Evolutionary conservation across 148 eudicot genomes (phyloP), one percentile per base, ranked within the genome.

Genomic region (Heliamphora exappendiculata): DNA sequence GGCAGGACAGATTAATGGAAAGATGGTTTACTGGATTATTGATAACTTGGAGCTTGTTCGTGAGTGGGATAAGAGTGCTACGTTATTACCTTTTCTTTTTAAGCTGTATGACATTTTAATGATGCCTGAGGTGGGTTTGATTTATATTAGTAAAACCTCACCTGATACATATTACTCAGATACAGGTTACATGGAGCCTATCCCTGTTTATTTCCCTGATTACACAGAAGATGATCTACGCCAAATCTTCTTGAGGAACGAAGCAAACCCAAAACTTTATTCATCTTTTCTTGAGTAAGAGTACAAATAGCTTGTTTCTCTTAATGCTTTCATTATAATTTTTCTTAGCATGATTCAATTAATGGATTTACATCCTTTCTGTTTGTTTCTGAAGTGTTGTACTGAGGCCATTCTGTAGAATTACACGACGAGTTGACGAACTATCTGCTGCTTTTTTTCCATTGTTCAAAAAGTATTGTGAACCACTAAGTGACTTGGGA

Each of bases 221-320:
- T 92, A 94, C 76, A 80, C 90, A 2, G 98, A 94, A 76, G 89
- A 87, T 59, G 96, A 90, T 75, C 80, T 92, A 81, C 92, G 90
- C 55, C 85, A 86, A 76, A 94, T 94, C 59, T 85, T 92, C 54
- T 54, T 89, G 88, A 89, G 76, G 73, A 88, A 87, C 60, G 84
- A 85, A 77, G 79, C 79, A 70, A 86, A 91, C 64, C 84, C 85
- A 5, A 88, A 90, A 77, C 88, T 89, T 7, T 89, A 87, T 80
- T 88, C 97, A 12, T 88, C 83, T 69, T 94, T 94, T 81, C 97
- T 94, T 16, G 94, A 92, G 98, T 95, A 92, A 86, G 97, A 65
- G 54, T 64, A 29, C 6, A 5, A 10, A 22, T 24, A 65, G 11
- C 33, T 39, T 63, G 22, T 75, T 60, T 28, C 34, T 58, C 22